Evolutionary conservation across 257 asterid genomes (phyloP), one percentile per base, ranked within the genome.

Genomic region (Lycium barbarum): DNA sequence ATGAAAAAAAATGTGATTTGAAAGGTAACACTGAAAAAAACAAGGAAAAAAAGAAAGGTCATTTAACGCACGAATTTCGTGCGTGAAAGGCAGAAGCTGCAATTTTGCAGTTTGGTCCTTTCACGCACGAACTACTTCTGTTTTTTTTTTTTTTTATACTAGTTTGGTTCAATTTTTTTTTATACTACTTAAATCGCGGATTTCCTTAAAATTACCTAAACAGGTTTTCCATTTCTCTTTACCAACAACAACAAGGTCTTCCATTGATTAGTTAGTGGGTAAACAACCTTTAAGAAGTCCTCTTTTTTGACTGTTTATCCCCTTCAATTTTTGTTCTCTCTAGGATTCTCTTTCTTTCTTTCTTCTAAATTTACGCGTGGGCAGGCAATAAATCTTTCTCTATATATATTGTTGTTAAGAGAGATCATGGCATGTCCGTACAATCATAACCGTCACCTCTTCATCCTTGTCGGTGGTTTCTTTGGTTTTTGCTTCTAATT

Each of bases 391-490:
- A 70, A 40, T 70, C 11, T 17, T 47, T 65, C 7, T 13, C 8
- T 63, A 9, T 65, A 1, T n/a, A n/a, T n/a, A n/a, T 65, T 67
- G 5, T 20, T 20, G 38, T 45, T n/a, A 72, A n/a, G n/a, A 15
- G 15, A 45, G 58, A 72, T n/a, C 80, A 73, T 73, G 81, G 13
- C 81, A 74, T 49, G 61, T 20, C 61, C 61, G 20, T 74, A 12
- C 40, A 74, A 33, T 47, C 81, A 74, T 12, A 73, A 22, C 40
- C 12, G 74, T 38, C 43, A 14, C 73, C 73, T 12, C 59, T 73
- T 73, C 59, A 45, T 72, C n/a, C 0, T 65, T 65, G 18, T 26
- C 20, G n/a, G n/a, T n/a, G 1, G 13, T 54, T 54, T 54, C 59
- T 17, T 54, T 4, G 20, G 0, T 7, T 18, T 58, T 18, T 2